Conservation (phyloP, 306 rosid genomes). For the Cucumis melo region DNA sequence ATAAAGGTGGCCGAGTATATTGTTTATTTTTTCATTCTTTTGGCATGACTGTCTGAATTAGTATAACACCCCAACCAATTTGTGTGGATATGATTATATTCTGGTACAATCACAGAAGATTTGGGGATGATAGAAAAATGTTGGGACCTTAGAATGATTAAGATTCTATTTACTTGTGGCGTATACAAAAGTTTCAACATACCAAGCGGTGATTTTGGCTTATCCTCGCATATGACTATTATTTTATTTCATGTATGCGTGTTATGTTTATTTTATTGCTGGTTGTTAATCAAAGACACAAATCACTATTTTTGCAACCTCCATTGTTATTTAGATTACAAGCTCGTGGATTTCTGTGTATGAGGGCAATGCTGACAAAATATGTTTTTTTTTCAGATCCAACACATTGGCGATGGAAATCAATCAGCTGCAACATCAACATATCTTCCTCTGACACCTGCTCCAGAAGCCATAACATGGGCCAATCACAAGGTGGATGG, state of each 20-base stretch:
- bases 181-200: not conserved
- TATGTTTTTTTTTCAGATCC: slow-evolving; percentile 33
- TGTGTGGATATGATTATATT: not conserved
- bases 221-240: not conserved
- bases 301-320: not conserved
- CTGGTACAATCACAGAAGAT: not conserved
- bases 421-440: slow-evolving; percentile 44
- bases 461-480: slow-evolving; percentile 61
- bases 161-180: not conserved
- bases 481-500: slow-evolving; percentile 29
- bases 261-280: not conserved
- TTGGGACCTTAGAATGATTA: not conserved
- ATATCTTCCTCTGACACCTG: slow-evolving; percentile 35
- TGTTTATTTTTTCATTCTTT: not conserved
- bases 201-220: not conserved
- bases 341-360: not conserved
- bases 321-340: not conserved
- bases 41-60: not conserved
- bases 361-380: not conserved
- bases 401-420: slow-evolving; percentile 31
- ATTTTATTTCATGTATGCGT: not conserved
- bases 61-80: not conserved
- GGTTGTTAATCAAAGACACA: not conserved
- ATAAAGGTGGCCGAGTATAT: not conserved
- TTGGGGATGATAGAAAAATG: not conserved